Evolutionary conservation across 495 filamentous ascomycete species (phyloP).

Genomic region (Pyrenula massariospora): DNA sequence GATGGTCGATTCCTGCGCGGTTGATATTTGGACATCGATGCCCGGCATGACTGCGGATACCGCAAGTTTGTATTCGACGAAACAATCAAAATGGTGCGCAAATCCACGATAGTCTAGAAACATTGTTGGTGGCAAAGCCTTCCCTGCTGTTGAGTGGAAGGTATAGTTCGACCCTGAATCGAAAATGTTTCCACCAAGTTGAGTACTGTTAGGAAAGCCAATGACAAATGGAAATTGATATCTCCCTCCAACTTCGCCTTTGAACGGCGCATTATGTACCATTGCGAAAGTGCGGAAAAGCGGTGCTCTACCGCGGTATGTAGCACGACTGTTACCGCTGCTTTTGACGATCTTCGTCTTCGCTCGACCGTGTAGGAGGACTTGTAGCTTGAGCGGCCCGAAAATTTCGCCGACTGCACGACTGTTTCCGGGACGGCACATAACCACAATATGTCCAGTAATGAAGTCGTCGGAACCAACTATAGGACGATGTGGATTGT

Average conservation of each 20-base stretch:
- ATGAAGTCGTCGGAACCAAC: neutral
- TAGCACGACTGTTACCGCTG: neutral
- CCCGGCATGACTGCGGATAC: neutral
- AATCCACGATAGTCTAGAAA: neutral
- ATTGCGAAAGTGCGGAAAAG: neutral
- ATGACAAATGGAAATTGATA: neutral
- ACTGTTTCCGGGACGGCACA: neutral
- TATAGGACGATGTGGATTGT: neutral
- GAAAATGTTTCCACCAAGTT: neutral
- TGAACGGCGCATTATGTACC: neutral
- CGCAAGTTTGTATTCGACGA: neutral
- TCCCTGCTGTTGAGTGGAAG: neutral
- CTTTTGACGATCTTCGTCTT: neutral
- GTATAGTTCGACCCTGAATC: neutral
- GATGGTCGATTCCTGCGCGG: neutral
- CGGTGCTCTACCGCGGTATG: neutral
- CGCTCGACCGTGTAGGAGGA: neutral
- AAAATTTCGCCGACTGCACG: neutral
- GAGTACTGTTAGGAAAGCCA: neutral
- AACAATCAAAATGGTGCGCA: neutral
- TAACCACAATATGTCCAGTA: neutral
- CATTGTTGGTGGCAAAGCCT: neutral
- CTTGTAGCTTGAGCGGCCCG: neutral
- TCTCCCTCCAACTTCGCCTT: neutral
- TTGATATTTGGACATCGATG: neutral